Conservation (phyloP, 805 yeast genomes). For the Candida ortonii region DNA sequence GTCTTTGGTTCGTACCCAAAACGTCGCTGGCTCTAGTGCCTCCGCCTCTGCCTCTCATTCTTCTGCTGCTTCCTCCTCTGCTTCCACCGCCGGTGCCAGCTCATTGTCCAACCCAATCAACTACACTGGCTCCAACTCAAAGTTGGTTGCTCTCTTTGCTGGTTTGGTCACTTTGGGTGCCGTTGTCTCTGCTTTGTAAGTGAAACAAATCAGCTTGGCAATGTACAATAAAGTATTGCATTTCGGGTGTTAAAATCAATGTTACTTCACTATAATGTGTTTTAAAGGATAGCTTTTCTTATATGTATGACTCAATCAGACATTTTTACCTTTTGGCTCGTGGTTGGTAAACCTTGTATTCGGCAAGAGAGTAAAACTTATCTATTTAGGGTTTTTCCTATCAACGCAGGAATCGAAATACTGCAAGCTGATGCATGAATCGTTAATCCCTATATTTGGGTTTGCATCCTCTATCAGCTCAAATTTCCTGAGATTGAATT, state of each 20-base stretch:
- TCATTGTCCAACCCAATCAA: constrained; percentile 19
- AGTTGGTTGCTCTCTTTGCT: constrained; percentile 28
- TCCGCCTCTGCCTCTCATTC: constrained; percentile 13
- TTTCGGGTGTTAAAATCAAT: neutral
- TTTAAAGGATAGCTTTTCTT: constrained; percentile 4
- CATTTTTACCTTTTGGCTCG: too few species aligned
- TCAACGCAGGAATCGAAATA: constrained; percentile 53
- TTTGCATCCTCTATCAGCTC: constrained; percentile 59
- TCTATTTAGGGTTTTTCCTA: constrained; percentile 39
- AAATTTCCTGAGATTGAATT: constrained; percentile 45
- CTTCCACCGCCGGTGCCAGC: constrained; percentile 27
- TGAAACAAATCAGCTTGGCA: neutral
- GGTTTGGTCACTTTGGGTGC: constrained; percentile 30
- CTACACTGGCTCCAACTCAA: constrained; percentile 31
- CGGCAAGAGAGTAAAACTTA: too few species aligned
- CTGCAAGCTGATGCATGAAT: constrained; percentile 51
- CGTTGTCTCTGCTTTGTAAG: constrained; percentile 27
- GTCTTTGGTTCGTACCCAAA: constrained; percentile 19
- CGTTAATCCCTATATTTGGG: constrained; percentile 46
- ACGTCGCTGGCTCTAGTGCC: constrained; percentile 20
- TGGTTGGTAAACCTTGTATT: too few species aligned
- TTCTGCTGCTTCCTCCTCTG: constrained; percentile 16
- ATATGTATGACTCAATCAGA: constrained; percentile 1
- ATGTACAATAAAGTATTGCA: neutral
- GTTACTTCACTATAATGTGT: constrained; percentile 1